phyloP scores from a whole-genome alignment of 192 early-diverging fungal genomes.

The Backusella sp. region DNA sequence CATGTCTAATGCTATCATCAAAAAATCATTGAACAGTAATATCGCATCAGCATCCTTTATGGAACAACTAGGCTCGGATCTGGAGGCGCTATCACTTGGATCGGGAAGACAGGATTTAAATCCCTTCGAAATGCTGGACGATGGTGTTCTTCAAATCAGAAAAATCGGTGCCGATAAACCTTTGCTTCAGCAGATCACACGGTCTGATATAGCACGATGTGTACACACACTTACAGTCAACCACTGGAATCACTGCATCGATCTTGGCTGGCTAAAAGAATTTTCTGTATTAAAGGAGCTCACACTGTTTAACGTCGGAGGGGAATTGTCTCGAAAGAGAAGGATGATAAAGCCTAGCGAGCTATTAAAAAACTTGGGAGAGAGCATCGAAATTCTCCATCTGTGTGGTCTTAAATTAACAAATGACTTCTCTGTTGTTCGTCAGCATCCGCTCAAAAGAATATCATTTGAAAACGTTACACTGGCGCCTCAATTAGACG shows the following conservation, averaged over 20 bases:
- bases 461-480: neutral
- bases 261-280: neutral
- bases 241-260: neutral
- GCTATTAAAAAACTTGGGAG: neutral
- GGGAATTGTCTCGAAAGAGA: neutral
- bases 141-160: neutral
- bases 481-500: neutral
- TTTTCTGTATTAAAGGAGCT: neutral
- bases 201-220: neutral
- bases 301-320: neutral
- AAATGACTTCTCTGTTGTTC: neutral
- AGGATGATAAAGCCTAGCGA: neutral
- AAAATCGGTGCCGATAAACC: neutral
- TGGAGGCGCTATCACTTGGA: neutral
- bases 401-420: neutral
- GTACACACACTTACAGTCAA: neutral
- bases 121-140: neutral
- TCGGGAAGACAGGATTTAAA: neutral
- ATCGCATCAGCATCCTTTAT: neutral
- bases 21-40: neutral
- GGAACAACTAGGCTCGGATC: neutral
- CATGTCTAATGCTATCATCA: neutral
- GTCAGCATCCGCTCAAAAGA: neutral
- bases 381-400: neutral
- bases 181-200: neutral